Base-by-base conservation (phyloP, 2,329 filamentous ascomycete genomes). In the Cercospora sp. region DNA sequence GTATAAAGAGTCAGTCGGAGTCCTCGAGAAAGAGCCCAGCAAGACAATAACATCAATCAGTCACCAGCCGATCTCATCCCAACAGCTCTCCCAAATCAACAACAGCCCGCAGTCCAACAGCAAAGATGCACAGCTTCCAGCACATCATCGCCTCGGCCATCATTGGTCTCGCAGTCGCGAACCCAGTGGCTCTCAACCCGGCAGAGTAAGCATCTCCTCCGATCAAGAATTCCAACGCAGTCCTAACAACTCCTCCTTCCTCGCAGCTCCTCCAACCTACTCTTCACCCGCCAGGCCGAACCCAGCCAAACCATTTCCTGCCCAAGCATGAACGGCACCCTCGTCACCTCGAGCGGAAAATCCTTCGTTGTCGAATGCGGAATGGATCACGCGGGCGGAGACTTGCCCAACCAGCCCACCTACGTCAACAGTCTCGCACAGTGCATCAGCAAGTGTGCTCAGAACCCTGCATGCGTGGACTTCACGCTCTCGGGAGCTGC, bases 401-500 rank as follows among this genome's bases (percentile, higher is more conserved):
- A 77, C 51, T 67, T 77, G 71, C 60, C 62, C 10, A 63, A 66
- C 26, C 58, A 63, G 32, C 69, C 49, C 18, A 60, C 66, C 12
- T 67, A 67, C 37, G 72, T 74, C 53, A 30, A 37, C 32, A 71
- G 55, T 58, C 71, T 77, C 57, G 67, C 70, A 21, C 53, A 66
- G 26, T 78, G 76, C 66, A 73, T 78, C 64, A 66, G 71, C 21
- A 69, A 70, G 49, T 78, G 76, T 61, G 74, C 71, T 40, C 65
- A 67, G 21, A 73, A 69, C 1, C 32, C 63, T 12, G 72, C 71
- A 49, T 78, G 76, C 68, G 75, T 77, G 32, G 75, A 76, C 45
- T 75, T 78, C 34, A 73, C 72, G n/a, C 66, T 74, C 5, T 71
- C 71, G 21, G 76, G 77, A 16, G 28, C 69, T 13, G 74, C 76